Conservation (phyloP, 2,329 filamentous ascomycete genomes). For the Ceratocystiopsis minuta region DNA sequence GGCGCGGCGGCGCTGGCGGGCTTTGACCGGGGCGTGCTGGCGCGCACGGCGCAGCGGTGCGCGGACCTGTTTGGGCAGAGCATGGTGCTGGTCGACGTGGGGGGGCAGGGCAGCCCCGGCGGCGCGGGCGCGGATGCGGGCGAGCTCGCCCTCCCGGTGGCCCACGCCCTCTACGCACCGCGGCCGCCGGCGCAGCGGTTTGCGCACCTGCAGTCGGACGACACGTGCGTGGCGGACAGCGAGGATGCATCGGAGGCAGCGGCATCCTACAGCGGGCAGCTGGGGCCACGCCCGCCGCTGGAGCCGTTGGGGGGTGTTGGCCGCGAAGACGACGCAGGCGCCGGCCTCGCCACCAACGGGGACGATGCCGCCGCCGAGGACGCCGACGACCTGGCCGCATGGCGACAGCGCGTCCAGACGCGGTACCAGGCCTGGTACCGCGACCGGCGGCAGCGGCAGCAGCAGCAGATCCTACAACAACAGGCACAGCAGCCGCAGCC, state of each 20-base stretch:
- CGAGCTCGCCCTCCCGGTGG: too few relatives aligned
- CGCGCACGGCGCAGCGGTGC: slow-evolving; percentile 56
- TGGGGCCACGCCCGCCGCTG: too few relatives aligned
- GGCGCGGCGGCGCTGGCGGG: slow-evolving; percentile 60
- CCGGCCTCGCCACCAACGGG: too few relatives aligned
- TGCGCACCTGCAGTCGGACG: too few relatives aligned
- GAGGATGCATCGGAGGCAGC: too few relatives aligned
- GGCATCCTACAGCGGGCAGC: too few relatives aligned
- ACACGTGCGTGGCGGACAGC: too few relatives aligned
- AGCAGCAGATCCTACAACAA: neutral
- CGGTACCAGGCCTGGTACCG: neutral
- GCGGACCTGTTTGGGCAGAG: slow-evolving; percentile 54
- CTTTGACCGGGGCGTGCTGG: slow-evolving; percentile 46
- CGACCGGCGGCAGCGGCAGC: neutral
- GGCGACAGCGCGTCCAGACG: neutral
- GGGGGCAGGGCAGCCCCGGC: too few relatives aligned
- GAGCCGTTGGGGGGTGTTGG: too few relatives aligned
- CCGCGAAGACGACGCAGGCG: neutral
- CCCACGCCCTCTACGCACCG: too few relatives aligned
- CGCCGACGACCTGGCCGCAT: neutral
- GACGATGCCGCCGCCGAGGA: neutral
- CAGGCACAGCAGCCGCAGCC: neutral
- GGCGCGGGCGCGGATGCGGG: too few relatives aligned
- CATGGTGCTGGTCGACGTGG: slow-evolving; percentile 35
- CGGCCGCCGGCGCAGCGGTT: too few relatives aligned